Conservation (phyloP, 2,329 filamentous ascomycete genomes). For the Teratosphaeria gauchensis region DNA sequence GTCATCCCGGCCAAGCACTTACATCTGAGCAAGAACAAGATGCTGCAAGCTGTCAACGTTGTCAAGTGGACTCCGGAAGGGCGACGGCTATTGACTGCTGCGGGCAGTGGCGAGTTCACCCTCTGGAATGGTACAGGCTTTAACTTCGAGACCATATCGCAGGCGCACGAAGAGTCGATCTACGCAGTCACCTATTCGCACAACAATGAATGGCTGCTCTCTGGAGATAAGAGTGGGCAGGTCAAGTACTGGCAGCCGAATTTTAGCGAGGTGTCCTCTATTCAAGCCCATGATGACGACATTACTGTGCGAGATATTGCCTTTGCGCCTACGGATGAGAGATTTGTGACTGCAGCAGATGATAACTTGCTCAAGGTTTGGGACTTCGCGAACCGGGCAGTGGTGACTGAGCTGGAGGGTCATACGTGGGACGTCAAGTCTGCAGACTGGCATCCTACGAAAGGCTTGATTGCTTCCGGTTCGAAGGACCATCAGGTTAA, state of each 20-base stretch:
- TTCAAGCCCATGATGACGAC: conserved; percentile 73
- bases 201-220: conserved; percentile 93
- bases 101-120: conserved; percentile 94
- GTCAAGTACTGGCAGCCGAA: conserved; percentile 99
- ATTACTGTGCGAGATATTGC: conserved; percentile 77
- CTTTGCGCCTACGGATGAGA: conserved; percentile 87
- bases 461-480: conserved; percentile 86
- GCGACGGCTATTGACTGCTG: conserved; percentile 79
- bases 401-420: conserved; percentile 77
- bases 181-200: conserved; percentile 80
- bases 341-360: conserved; percentile 93
- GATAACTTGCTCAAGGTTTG: conserved; percentile 92
- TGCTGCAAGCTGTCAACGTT: conserved; percentile 93
- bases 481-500: conserved; percentile 98
- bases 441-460: conserved; percentile 95
- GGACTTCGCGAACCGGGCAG: conserved; percentile 79
- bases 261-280: conserved; percentile 96
- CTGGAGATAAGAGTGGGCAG: conserved; percentile 85
- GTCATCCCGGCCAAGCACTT: conserved; percentile 90
- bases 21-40: conserved; percentile 97
- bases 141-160: conserved; percentile 99
- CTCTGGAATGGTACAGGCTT: conserved; percentile 98
- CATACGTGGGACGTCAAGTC: conserved; percentile 97
- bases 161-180: conserved; percentile 85
- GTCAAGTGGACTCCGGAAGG: conserved; percentile 97